phyloP scores from a whole-genome alignment of 345 rosid species.

The Angophora floribunda region DNA sequence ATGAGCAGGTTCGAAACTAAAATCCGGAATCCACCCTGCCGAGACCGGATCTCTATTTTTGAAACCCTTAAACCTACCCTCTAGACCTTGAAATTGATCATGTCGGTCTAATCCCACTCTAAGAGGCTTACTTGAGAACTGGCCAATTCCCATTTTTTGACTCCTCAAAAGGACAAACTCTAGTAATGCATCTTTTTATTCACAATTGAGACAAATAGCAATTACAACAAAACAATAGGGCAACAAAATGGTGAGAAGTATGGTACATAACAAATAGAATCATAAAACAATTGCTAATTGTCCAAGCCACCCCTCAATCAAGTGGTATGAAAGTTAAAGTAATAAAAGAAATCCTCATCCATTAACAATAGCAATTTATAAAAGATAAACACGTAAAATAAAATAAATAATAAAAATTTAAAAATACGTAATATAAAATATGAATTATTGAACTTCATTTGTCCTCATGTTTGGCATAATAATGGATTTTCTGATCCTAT shows the following conservation, averaged over 20 bases:
- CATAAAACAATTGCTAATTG: not conserved
- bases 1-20: not conserved
- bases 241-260: not conserved
- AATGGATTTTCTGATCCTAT: not conserved
- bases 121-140: not conserved
- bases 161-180: not conserved
- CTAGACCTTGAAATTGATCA: not conserved
- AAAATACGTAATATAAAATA: not conserved
- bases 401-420: not conserved
- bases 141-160: not conserved
- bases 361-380: not conserved
- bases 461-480: not conserved
- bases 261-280: not conserved
- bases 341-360: not conserved
- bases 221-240: not conserved
- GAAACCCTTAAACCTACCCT: not conserved
- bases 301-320: not conserved
- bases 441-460: not conserved
- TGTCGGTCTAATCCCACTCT: accelerated
- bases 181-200: not conserved
- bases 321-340: not conserved
- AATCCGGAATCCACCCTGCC: accelerated
- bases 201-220: not conserved
- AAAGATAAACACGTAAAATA: not conserved
- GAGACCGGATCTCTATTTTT: not conserved